Conservation (phyloP, 148 eudicot species). For the Rhododendron vialii region DNA sequence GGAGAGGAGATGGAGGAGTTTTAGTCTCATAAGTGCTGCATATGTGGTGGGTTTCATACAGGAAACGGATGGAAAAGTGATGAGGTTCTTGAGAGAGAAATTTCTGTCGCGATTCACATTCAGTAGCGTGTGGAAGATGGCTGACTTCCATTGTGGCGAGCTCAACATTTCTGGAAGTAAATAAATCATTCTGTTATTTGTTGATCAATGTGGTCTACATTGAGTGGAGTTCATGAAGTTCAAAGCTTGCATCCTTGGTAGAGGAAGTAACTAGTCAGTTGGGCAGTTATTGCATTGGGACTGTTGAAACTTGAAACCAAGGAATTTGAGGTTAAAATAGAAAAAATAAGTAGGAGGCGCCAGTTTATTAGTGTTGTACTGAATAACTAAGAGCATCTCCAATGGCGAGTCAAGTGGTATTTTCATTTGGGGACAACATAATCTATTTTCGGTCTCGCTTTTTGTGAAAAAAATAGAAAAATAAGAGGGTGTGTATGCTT, state of each 20-base stretch:
- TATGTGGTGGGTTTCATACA: slow-evolving; percentile 32
- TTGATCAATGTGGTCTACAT: too few relatives aligned
- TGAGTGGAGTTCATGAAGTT: not conserved
- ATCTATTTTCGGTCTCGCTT: not conserved
- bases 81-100: slow-evolving; percentile 27
- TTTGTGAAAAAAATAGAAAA: not conserved
- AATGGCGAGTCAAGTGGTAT: not conserved
- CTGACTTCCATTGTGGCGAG: slow-evolving; percentile 41
- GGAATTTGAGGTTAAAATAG: not conserved
- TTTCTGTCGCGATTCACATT: slow-evolving; percentile 16
- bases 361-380: not conserved
- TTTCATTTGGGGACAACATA: not conserved
- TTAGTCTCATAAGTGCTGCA: slow-evolving; percentile 29
- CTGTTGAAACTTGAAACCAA: not conserved
- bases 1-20: slow-evolving; percentile 39
- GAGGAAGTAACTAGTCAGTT: not conserved
- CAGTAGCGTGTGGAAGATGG: slow-evolving; percentile 18
- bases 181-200: not conserved
- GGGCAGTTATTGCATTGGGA: not conserved
- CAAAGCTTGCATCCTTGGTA: not conserved
- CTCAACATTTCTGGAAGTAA: not conserved
- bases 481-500: not conserved
- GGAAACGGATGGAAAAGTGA: slow-evolving; percentile 27
- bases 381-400: not conserved
- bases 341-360: not conserved